Percentiles rank a stretch among this genome's conserved stretches.
Conservation (phyloP, 1,284 basidiomycete species). For the Puccinia hordei region DNA sequence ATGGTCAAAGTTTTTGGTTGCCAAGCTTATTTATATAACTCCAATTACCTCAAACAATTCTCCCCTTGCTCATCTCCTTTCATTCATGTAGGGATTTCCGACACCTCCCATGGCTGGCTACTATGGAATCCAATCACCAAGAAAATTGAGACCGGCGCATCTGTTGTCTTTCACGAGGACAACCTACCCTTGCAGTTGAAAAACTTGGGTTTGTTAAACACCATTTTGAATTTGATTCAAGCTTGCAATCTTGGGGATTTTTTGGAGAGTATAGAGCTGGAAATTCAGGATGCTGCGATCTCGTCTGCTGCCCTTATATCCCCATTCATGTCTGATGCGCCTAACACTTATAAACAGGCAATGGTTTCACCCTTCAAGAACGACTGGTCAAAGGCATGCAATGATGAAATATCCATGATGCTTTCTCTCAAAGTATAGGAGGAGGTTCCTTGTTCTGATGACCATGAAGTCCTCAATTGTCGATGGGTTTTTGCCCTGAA, state of each 20-base stretch:
- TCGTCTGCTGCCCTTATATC: background rate
- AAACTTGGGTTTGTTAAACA: no score
- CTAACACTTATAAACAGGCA: no score
- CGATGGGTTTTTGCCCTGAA: background rate
- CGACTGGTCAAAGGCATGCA: background rate
- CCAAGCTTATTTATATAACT: no score
- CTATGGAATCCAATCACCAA: no score
- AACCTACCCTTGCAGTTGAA: no score
- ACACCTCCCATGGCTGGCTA: no score
- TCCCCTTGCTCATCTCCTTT: no score
- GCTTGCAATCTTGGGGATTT: background rate
- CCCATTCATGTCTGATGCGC: background rate
- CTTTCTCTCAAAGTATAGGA: background rate
- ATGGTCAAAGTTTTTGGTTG: no score
- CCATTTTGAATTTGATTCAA: background rate
- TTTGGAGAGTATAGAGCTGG: background rate
- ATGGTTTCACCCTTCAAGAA: background rate
- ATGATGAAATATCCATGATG: background rate
- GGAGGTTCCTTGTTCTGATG: background rate
- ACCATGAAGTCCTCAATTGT: background rate
- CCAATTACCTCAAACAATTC: no score
- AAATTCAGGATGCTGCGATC: background rate
- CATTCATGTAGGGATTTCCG: no score
- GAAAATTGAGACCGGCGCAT: no score
- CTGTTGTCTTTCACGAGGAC: no score